A percentile compares a stretch with the other conserved stretches of the same genome.
phyloP scores from a whole-genome alignment of 805 yeast species.

The Blastobotrys terrestris region DNA sequence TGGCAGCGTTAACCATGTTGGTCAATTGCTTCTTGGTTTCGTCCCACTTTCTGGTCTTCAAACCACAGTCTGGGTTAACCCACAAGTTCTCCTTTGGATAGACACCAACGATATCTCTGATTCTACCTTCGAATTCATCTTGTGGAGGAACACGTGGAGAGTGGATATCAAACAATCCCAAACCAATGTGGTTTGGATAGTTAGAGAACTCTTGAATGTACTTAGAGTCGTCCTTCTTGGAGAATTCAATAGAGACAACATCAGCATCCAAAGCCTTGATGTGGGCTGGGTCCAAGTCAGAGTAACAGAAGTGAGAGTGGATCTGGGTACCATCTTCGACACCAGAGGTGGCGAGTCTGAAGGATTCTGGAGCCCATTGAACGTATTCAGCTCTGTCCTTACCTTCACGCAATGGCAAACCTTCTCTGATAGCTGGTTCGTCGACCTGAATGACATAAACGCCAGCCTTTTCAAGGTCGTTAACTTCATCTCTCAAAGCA shows the following conservation, averaged over 20 bases:
- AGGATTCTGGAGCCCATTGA: constrained; percentile 98
- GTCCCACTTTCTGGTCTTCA: constrained; percentile 99
- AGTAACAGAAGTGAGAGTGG: constrained; percentile 99
- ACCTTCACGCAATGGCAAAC: constrained; percentile 98
- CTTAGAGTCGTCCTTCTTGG: constrained; percentile 98
- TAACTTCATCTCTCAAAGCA: constrained; percentile 97
- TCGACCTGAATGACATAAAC: constrained; percentile 97
- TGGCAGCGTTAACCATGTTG: constrained; percentile 99
- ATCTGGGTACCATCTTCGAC: constrained; percentile 92
- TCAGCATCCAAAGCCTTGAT: constrained; percentile 99
- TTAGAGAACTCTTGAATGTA: constrained; percentile 95
- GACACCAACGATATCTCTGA: constrained; percentile 88
- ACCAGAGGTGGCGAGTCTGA: constrained; percentile 99
- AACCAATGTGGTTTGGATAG: constrained; percentile 99
- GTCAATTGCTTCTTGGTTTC: constrained; percentile 93
- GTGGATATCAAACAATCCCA: constrained; percentile 98
- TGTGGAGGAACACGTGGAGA: constrained; percentile 99
- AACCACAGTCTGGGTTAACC: constrained; percentile 99
- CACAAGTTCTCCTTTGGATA: constrained; percentile 98
- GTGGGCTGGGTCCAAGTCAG: constrained; percentile 98
- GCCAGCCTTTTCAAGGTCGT: constrained; percentile 97
- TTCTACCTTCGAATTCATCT: constrained; percentile 92
- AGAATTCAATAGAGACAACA: constrained; percentile 98
- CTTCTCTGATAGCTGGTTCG: constrained; percentile 99
- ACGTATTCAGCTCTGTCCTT: constrained; percentile 93